Conservation (phyloP, 192 early-diverging fungal species). For the Irineochytrium annulatum region DNA sequence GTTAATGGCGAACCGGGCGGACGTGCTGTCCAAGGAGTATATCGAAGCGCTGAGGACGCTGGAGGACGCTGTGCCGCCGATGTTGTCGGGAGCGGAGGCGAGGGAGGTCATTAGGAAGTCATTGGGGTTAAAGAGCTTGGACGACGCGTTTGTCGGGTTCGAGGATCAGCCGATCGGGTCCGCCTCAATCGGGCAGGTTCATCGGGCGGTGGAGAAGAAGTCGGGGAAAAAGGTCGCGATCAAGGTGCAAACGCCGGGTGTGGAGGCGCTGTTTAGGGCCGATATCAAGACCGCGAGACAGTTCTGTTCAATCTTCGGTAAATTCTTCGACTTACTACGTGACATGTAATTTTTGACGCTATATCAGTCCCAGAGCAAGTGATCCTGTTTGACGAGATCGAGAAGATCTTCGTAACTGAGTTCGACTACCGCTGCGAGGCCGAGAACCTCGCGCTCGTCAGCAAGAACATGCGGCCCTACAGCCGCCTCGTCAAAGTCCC, state of each 20-base stretch:
- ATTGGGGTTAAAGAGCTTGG: conserved; percentile 12
- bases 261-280: conserved; percentile 20
- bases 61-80: conserved; percentile 14
- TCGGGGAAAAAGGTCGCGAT: conserved; percentile 69
- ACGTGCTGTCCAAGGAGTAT: conserved; percentile 18
- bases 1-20: conserved; percentile 14
- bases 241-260: conserved; percentile 86
- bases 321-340: background rate
- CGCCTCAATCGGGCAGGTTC: conserved; percentile 94
- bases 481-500: conserved; percentile 17
- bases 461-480: conserved; percentile 18
- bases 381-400: conserved; percentile 29
- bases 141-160: conserved; percentile 66
- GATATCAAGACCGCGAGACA: conserved; percentile 17
- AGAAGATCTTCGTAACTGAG: conserved; percentile 25
- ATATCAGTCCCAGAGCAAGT: conserved; percentile 24
- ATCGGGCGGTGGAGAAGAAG: conserved; percentile 67
- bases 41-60: conserved; percentile 20
- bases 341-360: conserved; percentile 8
- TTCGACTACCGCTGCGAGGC: conserved; percentile 33
- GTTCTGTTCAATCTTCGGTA: background rate
- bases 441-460: conserved; percentile 9
- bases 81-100: conserved; percentile 7
- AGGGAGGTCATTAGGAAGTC: background rate
- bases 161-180: conserved; percentile 67